Evolutionary conservation across 2,329 filamentous ascomycete genomes (phyloP).

Genomic region (Sphaerulina populicola): DNA sequence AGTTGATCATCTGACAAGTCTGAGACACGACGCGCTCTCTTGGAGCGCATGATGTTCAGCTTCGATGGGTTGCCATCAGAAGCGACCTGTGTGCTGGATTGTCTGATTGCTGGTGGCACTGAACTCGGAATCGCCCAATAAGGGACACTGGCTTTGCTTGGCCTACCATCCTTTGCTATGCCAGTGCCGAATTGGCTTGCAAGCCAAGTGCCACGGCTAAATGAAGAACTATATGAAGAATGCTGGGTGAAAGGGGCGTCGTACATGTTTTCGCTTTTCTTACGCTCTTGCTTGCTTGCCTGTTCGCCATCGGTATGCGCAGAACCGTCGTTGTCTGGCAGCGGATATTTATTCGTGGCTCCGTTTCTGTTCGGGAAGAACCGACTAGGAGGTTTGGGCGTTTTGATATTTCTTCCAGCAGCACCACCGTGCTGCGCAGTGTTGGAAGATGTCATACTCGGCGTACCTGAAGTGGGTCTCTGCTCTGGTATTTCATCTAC

Average conservation of each 20-base stretch:
- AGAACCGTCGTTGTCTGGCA: conserved; percentile 6
- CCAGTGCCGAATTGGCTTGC: conserved; percentile 18
- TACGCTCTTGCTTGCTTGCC: conserved; percentile 26
- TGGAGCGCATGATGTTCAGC: background rate
- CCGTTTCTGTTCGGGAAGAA: conserved; percentile 19
- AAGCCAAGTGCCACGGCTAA: conserved; percentile 13
- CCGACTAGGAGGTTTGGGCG: conserved; percentile 28
- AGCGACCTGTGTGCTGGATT: background rate
- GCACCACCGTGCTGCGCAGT: conserved; percentile 13
- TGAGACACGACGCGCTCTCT: background rate
- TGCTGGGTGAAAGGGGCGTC: conserved; percentile 16
- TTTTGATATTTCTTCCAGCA: conserved; percentile 27
- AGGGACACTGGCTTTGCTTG: conserved; percentile 18
- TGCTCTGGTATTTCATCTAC: conserved; percentile 8
- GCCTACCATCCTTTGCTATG: conserved; percentile 13
- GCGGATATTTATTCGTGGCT: conserved; percentile 8
- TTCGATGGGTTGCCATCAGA: background rate
- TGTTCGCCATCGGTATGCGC: conserved; percentile 17
- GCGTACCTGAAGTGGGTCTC: background rate
- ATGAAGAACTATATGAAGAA: conserved; percentile 11
- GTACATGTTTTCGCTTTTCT: conserved; percentile 31
- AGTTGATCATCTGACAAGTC: conserved; percentile 3
- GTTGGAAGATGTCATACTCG: conserved; percentile 4
- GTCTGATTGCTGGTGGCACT: conserved; percentile 9
- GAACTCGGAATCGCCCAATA: conserved; percentile 27